Conservation (phyloP, 306 rosid species). For the Cucurbita ficifolia region DNA sequence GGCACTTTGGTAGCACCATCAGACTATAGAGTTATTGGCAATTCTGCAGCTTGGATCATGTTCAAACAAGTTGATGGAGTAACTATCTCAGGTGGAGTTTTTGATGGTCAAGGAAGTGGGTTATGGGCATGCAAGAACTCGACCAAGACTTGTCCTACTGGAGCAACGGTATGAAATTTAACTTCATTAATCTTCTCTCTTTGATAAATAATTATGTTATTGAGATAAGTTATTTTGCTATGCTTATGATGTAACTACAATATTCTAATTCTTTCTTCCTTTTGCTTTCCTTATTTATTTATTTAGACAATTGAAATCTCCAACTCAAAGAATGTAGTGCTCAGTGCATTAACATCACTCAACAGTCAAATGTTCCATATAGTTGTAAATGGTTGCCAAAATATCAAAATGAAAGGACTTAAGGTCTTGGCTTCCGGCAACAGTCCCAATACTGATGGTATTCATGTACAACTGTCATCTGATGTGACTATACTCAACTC, state of each 20-base stretch:
- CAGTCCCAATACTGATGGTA: constrained; percentile 16
- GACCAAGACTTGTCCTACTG: background rate
- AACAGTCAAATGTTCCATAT: constrained; percentile 14
- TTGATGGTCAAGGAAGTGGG: constrained; percentile 32
- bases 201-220: too few species aligned
- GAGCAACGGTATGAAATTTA: background rate
- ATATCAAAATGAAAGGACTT: constrained; percentile 35
- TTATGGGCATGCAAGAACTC: constrained; percentile 30
- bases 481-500: constrained; percentile 34
- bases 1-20: constrained; percentile 47
- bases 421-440: constrained; percentile 32
- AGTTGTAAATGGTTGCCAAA: constrained; percentile 29
- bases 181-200: too few species aligned
- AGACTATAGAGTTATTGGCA: constrained; percentile 25
- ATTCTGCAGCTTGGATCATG: constrained; percentile 40
- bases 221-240: too few species aligned
- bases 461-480: constrained; percentile 39
- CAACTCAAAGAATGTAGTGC: constrained; percentile 16
- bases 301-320: background rate
- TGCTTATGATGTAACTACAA: too few species aligned
- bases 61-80: constrained; percentile 25
- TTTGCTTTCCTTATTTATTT: too few species aligned
- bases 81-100: constrained; percentile 21
- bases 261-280: too few species aligned
- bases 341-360: background rate